Evolutionary conservation across 306 rosid genomes (phyloP), one percentile per base, ranked within the genome.

Genomic region (Senna siamea): DNA sequence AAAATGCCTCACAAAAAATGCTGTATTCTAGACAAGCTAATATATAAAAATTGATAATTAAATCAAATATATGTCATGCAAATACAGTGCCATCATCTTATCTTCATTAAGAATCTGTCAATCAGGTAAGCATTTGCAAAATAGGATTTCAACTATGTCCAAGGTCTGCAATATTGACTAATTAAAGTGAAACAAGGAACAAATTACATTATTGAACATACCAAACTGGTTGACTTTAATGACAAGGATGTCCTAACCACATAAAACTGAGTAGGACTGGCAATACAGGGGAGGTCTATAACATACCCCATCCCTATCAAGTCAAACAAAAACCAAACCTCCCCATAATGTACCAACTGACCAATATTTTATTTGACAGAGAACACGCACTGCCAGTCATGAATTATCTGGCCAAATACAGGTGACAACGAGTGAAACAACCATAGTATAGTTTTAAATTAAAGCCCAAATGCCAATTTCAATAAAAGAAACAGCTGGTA

Each of bases 171-270:
- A 48, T 22, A 55, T 63, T 63, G 76, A 66, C 76, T 23, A 35
- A 46, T 34, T 67, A 23, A 81, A 77, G 19, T 20, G 61, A 59
- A 75, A 7, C 63, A 56, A 59, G n/a, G 41, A 76, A 9, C 44
- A 68, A n/a, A 70, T 7, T 68, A 22, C 50, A 58, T 4, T 26
- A 64, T 51, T 69, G 43, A 54, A 69, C 10, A 4, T 34, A 23
- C 26, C 48, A 18, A 76, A 64, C 57, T 12, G 47, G 81, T 80
- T 81, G 81, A 81, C 86, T 74, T 56, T 60, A 56, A 55, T 56
- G 72, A 83, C 75, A 83, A 61, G 67, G 86, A 82, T 80, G 75
- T 28, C 66, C 76, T 74, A 81, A 85, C 82, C 69, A 82, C 69
- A 70, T 75, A 59, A 68, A 46, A 67, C 37, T 43, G 47, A 43